Conservation (phyloP, 768 basidiomycete species). For the Amanita exitialis region DNA sequence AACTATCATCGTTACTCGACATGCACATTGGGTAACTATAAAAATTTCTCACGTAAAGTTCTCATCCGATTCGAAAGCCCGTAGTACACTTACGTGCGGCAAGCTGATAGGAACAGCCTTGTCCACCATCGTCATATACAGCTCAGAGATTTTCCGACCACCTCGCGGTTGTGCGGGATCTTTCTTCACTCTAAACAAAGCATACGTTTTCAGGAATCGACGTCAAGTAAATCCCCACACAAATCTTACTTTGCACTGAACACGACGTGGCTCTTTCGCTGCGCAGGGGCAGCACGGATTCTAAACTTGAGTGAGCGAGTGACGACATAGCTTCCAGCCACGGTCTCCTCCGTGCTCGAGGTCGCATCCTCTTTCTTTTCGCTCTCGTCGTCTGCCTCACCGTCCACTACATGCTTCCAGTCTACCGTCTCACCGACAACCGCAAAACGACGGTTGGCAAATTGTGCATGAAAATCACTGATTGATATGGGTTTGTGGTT, state of each 20-base stretch:
- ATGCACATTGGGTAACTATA: too few species aligned
- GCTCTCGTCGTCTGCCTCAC: not conserved
- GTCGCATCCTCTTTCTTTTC: not conserved
- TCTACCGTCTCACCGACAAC: not conserved
- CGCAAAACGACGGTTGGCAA: not conserved
- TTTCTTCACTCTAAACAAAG: slow-evolving; percentile 1
- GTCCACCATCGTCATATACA: slow-evolving; percentile 10
- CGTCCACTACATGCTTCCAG: not conserved
- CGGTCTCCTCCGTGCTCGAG: slow-evolving; percentile 5
- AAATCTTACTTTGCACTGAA: slow-evolving; percentile 15
- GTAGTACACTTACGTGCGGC: not conserved
- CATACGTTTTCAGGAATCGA: not conserved
- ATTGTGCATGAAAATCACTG: not conserved
- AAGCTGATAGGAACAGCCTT: slow-evolving; percentile 10
- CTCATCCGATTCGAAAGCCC: too few species aligned
- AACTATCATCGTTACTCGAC: too few species aligned
- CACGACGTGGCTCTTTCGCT: slow-evolving; percentile 12
- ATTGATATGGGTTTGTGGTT: not conserved
- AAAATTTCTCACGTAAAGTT: too few species aligned
- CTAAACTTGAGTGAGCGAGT: slow-evolving; percentile 15
- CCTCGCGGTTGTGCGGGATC: not conserved
- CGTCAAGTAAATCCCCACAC: not conserved
- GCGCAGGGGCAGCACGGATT: slow-evolving; percentile 15
- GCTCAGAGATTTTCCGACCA: slow-evolving; percentile 8
- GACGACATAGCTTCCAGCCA: slow-evolving; percentile 15